Conservation (phyloP, 208 protist genomes). For the Strigomonas galati region DNA sequence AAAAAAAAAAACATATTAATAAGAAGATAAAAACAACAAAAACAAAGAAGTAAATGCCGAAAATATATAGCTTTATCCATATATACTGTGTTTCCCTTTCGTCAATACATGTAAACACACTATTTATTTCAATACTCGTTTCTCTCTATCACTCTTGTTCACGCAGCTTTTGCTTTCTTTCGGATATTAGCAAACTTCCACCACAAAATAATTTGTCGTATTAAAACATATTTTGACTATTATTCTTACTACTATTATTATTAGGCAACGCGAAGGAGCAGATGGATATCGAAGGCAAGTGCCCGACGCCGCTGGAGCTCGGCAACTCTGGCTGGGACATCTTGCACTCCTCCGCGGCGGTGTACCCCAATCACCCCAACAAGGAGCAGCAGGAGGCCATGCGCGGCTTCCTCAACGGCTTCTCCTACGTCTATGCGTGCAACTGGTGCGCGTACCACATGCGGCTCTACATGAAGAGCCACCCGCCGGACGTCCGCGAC, state of each 20-base stretch:
- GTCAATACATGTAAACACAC: too few species aligned
- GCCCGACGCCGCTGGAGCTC: constrained; percentile 60
- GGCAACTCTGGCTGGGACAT: constrained; percentile 83
- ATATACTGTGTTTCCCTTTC: too few species aligned
- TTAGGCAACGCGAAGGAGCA: background rate
- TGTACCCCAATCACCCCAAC: constrained; percentile 76
- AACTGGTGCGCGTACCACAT: constrained; percentile 87
- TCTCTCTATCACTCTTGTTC: too few species aligned
- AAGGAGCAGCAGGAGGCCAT: constrained; percentile 62
- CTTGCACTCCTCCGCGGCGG: constrained; percentile 79
- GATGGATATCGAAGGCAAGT: constrained; percentile 48
- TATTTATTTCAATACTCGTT: too few species aligned
- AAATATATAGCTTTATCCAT: background rate
- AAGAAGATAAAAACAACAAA: too few species aligned
- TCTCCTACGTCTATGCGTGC: constrained; percentile 84
- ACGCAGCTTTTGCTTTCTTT: too few species aligned
- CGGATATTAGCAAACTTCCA: too few species aligned
- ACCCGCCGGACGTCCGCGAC: constrained; percentile 66
- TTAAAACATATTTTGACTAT: background rate
- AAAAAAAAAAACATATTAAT: constrained; percentile 9
- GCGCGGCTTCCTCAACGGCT: constrained; percentile 69
- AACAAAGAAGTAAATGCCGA: too few species aligned
- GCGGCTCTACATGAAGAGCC: constrained; percentile 55
- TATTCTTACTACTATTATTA: background rate
- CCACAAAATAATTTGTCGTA: background rate